A percentile compares a stretch with the other conserved stretches of the same genome.
Evolutionary conservation across 768 basidiomycete species (phyloP).

Genomic region (Amanita exitialis): DNA sequence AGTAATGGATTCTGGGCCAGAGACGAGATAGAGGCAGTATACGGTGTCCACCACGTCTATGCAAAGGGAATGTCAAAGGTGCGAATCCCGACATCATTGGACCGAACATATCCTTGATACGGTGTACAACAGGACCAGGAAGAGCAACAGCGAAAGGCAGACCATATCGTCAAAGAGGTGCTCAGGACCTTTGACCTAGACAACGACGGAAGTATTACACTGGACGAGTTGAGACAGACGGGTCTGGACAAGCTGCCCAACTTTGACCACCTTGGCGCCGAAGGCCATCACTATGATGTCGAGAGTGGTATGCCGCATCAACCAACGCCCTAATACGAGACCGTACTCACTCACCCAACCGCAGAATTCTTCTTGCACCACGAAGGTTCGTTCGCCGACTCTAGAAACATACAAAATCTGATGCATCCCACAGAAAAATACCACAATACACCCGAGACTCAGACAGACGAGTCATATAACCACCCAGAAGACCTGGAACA

Average conservation of each 20-base stretch:
- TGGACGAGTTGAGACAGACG: constrained; percentile 61
- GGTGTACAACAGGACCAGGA: constrained; percentile 47
- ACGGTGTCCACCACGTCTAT: constrained; percentile 90
- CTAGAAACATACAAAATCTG: not conserved
- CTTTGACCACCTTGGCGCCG: constrained; percentile 76
- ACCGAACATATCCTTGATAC: no score
- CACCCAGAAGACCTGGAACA: constrained; percentile 94
- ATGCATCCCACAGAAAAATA: constrained; percentile 53
- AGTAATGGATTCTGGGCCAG: constrained; percentile 78
- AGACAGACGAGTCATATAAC: constrained; percentile 88
- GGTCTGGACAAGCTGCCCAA: constrained; percentile 74
- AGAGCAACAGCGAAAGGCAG: constrained; percentile 76
- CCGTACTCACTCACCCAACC: not conserved
- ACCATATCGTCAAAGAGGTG: constrained; percentile 63
- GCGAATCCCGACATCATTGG: not conserved
- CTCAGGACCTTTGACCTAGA: constrained; percentile 65
- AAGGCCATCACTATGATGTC: constrained; percentile 90
- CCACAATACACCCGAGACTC: constrained; percentile 95
- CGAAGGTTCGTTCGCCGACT: constrained; percentile 50
- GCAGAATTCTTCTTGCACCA: constrained; percentile 94
- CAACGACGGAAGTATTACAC: constrained; percentile 57
- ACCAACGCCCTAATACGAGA: not conserved
- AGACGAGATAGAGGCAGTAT: constrained; percentile 90
- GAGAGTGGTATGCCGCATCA: constrained; percentile 62
- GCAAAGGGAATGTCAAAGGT: constrained; percentile 76